Conservation (phyloP, 176 grass and related monocot genomes). For the Chloris gayana region DNA sequence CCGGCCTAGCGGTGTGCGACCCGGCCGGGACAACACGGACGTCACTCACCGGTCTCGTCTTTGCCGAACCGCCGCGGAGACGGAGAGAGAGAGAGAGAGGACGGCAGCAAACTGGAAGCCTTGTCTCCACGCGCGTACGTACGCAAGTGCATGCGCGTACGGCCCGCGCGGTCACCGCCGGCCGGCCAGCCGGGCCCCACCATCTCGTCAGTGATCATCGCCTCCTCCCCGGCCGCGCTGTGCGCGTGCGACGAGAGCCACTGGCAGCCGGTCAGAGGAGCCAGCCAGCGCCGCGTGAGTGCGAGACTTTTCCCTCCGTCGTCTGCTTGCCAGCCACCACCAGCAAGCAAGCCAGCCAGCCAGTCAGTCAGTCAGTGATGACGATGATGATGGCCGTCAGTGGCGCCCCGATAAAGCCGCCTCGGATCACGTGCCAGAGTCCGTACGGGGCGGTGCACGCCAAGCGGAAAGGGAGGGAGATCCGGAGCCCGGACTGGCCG, state of each 20-base stretch:
- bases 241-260: neutral
- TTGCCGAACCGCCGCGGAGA: neutral
- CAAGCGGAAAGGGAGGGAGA: neutral
- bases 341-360: neutral
- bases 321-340: too few relatives aligned
- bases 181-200: neutral
- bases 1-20: too few relatives aligned
- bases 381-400: neutral
- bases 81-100: neutral
- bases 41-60: neutral
- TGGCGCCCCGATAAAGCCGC: constrained; percentile 3
- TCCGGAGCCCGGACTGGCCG: neutral
- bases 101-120: neutral
- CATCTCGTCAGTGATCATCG: neutral
- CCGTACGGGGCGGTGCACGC: neutral
- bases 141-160: neutral
- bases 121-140: neutral
- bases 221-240: neutral
- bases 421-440: constrained; percentile 49
- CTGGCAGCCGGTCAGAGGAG: neutral
- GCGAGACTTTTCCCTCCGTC: too few relatives aligned
- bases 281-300: too few relatives aligned
- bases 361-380: neutral
- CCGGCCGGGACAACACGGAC: too few relatives aligned
- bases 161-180: neutral